phyloP scores from a whole-genome alignment of 352 stramenopile species.

The Paralagenidium karlingii region DNA sequence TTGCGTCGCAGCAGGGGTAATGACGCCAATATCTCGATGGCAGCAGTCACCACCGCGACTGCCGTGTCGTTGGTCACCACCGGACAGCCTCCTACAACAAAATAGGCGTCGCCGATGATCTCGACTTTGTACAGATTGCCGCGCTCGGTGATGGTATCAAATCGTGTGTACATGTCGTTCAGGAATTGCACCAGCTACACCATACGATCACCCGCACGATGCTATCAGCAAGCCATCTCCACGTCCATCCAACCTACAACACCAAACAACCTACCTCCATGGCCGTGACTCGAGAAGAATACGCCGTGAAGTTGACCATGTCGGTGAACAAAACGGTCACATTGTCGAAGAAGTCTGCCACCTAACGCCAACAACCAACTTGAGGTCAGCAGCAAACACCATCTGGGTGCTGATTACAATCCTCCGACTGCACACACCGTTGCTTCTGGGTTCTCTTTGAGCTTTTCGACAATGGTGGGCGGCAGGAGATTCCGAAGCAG shows the following conservation, averaged over 20 bases:
- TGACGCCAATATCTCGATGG: constrained; percentile 62
- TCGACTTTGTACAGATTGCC: constrained; percentile 85
- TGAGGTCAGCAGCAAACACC: too few species aligned
- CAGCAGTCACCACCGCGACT: constrained; percentile 34
- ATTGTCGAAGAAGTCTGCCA: constrained; percentile 62
- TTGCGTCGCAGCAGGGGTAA: constrained; percentile 62
- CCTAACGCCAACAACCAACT: too few species aligned
- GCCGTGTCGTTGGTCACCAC: constrained; percentile 67
- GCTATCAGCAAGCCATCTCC: not conserved
- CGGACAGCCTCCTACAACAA: constrained; percentile 76
- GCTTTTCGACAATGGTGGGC: constrained; percentile 74
- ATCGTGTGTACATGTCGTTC: constrained; percentile 83
- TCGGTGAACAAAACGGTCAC: constrained; percentile 72
- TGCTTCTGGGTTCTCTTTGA: constrained; percentile 48
- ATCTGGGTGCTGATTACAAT: too few species aligned
- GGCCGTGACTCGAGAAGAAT: constrained; percentile 55
- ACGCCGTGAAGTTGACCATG: constrained; percentile 74
- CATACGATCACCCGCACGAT: too few species aligned
- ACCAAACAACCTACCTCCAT: too few species aligned
- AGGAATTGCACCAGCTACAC: constrained; percentile 69
- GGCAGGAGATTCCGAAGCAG: constrained; percentile 65
- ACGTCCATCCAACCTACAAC: too few species aligned
- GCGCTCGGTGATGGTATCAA: constrained; percentile 80
- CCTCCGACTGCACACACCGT: constrained; percentile 1
- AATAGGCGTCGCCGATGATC: constrained; percentile 85